phyloP scores from a whole-genome alignment of 768 basidiomycete species.

The Erythrobasidium yunnanense region DNA sequence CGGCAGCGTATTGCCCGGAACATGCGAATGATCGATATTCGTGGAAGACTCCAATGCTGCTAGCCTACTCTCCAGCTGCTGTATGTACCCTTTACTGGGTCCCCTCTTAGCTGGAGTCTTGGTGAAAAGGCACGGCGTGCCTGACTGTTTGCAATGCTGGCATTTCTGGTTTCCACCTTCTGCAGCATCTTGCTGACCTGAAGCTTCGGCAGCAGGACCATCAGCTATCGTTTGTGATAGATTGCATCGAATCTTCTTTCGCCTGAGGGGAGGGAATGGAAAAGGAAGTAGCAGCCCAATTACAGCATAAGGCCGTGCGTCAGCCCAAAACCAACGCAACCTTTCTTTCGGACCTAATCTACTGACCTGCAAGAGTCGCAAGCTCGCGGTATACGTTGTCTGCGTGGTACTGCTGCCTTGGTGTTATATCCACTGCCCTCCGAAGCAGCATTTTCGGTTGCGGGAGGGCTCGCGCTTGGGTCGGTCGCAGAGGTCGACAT shows the following conservation, averaged over 20 bases:
- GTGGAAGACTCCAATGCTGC: slow-evolving; percentile 15
- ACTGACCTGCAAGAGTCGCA: slow-evolving; percentile 23
- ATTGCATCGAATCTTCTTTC: slow-evolving; percentile 19
- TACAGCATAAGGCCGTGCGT: background rate
- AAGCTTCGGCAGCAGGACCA: background rate
- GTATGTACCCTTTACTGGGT: slow-evolving; percentile 24
- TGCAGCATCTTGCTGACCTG: background rate
- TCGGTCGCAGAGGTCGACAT: too few relatives aligned
- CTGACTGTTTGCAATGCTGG: slow-evolving; percentile 7
- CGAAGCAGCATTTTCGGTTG: background rate
- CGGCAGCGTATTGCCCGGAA: background rate
- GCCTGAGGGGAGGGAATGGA: background rate
- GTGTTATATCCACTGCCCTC: background rate
- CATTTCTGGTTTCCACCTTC: background rate
- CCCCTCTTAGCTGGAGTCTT: slow-evolving; percentile 18
- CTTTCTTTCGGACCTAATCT: background rate
- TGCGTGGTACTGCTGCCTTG: background rate
- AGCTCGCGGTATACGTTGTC: slow-evolving; percentile 22
- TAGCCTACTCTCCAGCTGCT: slow-evolving; percentile 14
- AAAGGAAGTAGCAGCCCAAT: background rate
- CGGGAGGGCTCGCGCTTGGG: background rate
- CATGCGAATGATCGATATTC: background rate
- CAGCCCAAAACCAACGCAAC: background rate
- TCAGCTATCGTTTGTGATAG: background rate
- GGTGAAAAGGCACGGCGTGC: slow-evolving; percentile 11